These are phyloP conservation scores for Panaeolus papilionaceus DNA, from an alignment of 768 basidiomycete genomes.

Conservation along the genomic window DNA sequence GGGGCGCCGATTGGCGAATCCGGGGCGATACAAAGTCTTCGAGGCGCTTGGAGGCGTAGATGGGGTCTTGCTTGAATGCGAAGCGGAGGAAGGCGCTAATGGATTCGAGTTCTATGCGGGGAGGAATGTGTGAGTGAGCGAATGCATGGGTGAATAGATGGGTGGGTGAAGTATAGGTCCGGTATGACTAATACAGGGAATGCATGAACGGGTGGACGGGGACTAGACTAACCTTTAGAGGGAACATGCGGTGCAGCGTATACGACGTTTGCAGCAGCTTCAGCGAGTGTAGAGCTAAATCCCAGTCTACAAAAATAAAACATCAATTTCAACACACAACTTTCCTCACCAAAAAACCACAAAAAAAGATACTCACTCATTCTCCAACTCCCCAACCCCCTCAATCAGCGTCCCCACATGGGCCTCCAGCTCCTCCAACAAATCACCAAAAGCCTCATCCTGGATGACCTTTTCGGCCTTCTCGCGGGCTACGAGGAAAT, in stretches of 20 bases:
- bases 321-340: too few species aligned
- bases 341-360: too few species aligned
- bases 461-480: slow-evolving; percentile 73
- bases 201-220: not conserved
- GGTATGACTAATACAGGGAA: too few species aligned
- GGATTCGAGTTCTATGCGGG: slow-evolving; percentile 56
- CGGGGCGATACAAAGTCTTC: slow-evolving; percentile 61
- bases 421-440: slow-evolving; percentile 72
- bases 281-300: slow-evolving; percentile 57
- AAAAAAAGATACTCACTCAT: too few species aligned
- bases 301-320: slow-evolving; percentile 30
- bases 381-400: slow-evolving; percentile 62
- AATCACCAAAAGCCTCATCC: slow-evolving; percentile 65
- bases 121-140: slow-evolving; percentile 11
- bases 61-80: slow-evolving; percentile 54
- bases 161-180: too few species aligned
- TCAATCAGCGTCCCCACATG: slow-evolving; percentile 67
- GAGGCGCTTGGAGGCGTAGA: slow-evolving; percentile 59
- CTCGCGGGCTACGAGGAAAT: slow-evolving; percentile 68
- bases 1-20: slow-evolving; percentile 58
- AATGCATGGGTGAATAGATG: too few species aligned
- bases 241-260: slow-evolving; percentile 61
- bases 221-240: slow-evolving; percentile 55
- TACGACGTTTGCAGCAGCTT: slow-evolving; percentile 74
- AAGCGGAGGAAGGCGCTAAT: slow-evolving; percentile 60